Conservation (phyloP, 2,329 filamentous ascomycete species). For the Talaromyces rugulosus region DNA sequence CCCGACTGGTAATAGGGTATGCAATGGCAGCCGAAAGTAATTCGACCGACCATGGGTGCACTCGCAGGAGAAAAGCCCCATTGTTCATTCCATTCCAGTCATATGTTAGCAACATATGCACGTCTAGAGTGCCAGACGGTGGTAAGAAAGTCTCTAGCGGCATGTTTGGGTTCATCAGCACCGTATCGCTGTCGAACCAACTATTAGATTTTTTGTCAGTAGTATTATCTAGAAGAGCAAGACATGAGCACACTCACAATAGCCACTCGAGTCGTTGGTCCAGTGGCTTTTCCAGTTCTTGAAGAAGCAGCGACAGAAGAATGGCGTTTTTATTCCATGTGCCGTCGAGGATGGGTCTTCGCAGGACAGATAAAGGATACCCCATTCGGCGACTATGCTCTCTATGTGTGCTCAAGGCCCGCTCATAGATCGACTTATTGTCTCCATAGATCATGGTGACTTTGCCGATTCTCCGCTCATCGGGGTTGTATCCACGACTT, state of each 20-base stretch:
- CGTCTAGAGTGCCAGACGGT: conserved; percentile 19
- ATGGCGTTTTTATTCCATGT: conserved; percentile 32
- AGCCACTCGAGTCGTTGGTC: conserved; percentile 31
- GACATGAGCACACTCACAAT: conserved; percentile 16
- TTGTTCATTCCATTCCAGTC: conserved; percentile 29
- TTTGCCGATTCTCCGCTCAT: conserved; percentile 20
- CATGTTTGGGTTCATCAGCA: conserved; percentile 26
- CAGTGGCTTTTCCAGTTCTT: conserved; percentile 28
- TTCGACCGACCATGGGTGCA: conserved; percentile 27
- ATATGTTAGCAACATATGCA: conserved; percentile 25
- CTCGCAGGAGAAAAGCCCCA: conserved; percentile 27
- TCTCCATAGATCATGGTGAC: conserved; percentile 30
- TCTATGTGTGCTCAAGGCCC: conserved; percentile 30
- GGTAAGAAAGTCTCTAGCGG: conserved; percentile 28
- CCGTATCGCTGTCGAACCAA: conserved; percentile 28
- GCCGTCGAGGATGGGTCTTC: conserved; percentile 26
- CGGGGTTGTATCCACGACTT: not conserved
- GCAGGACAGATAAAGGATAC: conserved; percentile 32
- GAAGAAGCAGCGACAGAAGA: conserved; percentile 25
- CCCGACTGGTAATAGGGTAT: conserved; percentile 18
- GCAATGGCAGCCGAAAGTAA: conserved; percentile 23
- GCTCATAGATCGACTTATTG: conserved; percentile 27
- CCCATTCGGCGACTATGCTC: conserved; percentile 29
- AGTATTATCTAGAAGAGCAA: not conserved
- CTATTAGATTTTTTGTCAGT: conserved; percentile 12